phyloP scores from a whole-genome alignment of 805 yeast species.

The Clavispora fructus region DNA sequence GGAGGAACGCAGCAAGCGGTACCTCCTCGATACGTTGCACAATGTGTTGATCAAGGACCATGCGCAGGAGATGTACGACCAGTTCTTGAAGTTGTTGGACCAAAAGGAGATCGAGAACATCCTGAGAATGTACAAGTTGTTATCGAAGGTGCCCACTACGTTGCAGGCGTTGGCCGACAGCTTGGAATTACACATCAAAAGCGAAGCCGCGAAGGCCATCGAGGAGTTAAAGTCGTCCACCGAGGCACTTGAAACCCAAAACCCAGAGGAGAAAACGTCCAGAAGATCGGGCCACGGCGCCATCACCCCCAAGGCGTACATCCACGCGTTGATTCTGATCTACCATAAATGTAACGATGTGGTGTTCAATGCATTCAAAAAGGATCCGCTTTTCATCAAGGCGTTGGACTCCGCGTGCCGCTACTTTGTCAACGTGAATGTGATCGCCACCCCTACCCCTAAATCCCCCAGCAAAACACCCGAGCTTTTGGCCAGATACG shows the following conservation, averaged over 20 bases:
- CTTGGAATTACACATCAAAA: slow-evolving; percentile 67
- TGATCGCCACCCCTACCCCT: slow-evolving; percentile 66
- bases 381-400: slow-evolving; percentile 73
- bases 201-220: slow-evolving; percentile 44
- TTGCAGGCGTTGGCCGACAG: slow-evolving; percentile 70
- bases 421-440: slow-evolving; percentile 73
- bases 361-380: slow-evolving; percentile 62
- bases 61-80: slow-evolving; percentile 68
- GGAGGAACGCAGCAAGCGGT: slow-evolving; percentile 79
- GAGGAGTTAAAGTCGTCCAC: slow-evolving; percentile 43
- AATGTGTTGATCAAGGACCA: slow-evolving; percentile 73
- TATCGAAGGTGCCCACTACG: slow-evolving; percentile 74
- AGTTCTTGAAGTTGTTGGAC: slow-evolving; percentile 70
- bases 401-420: slow-evolving; percentile 89
- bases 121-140: slow-evolving; percentile 67
- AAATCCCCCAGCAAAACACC: slow-evolving; percentile 75
- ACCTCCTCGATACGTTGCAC: slow-evolving; percentile 72
- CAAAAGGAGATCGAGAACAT: slow-evolving; percentile 69
- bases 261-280: slow-evolving; percentile 12
- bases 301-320: slow-evolving; percentile 75
- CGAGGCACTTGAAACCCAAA: slow-evolving; percentile 18
- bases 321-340: slow-evolving; percentile 67
- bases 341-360: slow-evolving; percentile 63
- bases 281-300: slow-evolving; percentile 17
- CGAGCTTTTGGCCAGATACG: slow-evolving; percentile 82